phyloP scores from a whole-genome alignment of 192 early-diverging fungal species.

The Powellomyces hirtus region DNA sequence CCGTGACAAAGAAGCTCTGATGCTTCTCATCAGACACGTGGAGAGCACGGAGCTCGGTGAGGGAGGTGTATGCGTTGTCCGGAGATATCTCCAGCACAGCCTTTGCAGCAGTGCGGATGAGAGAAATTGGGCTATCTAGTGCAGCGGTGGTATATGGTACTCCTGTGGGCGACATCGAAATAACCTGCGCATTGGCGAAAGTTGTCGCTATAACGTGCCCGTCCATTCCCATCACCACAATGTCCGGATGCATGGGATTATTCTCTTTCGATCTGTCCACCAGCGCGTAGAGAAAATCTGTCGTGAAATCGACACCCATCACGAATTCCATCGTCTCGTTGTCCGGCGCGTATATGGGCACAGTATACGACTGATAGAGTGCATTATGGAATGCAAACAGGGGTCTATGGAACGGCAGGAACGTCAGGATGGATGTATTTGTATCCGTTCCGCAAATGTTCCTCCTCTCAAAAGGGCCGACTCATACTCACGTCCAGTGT shows the following conservation, averaged over 20 bases:
- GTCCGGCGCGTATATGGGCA: conserved; percentile 1
- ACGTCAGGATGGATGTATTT: neutral
- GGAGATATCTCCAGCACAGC: no score
- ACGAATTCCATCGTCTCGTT: neutral
- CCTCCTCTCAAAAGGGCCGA: neutral
- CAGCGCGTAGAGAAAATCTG: neutral
- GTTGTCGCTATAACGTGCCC: neutral
- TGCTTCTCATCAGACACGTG: no score
- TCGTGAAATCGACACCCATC: neutral
- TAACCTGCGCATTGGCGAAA: neutral
- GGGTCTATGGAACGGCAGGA: neutral
- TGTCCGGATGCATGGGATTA: neutral
- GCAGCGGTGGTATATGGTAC: no score
- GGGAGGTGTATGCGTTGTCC: neutral
- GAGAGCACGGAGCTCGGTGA: no score
- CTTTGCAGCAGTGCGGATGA: neutral
- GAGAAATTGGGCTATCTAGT: no score
- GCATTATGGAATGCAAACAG: neutral
- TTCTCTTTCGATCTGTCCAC: neutral
- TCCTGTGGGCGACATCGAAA: neutral
- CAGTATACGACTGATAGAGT: neutral
- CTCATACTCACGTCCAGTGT: conserved; percentile 10
- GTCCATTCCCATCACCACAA: neutral
- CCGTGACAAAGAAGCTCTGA: neutral
- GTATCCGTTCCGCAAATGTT: neutral